Percentiles rank a stretch among this genome's conserved stretches.
phyloP scores from a whole-genome alignment of 106 monocot genomes.

The Dendrobium nobile region DNA sequence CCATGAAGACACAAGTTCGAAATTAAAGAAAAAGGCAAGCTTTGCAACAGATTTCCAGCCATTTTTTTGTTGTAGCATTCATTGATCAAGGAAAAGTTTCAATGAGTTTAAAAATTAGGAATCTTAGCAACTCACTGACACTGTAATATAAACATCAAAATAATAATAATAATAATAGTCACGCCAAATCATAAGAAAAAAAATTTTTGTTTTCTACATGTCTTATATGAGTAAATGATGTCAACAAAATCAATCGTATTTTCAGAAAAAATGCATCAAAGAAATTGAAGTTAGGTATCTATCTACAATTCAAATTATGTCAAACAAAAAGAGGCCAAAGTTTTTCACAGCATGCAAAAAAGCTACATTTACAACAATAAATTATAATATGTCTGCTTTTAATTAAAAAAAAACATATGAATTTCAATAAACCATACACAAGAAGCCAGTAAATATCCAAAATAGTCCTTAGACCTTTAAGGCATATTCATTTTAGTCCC shows the following conservation, averaged over 20 bases:
- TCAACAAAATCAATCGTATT: slow-evolving; percentile 4
- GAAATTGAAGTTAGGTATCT: background rate
- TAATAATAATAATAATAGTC: background rate
- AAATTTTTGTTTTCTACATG: background rate
- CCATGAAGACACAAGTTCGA: background rate
- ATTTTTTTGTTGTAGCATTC: background rate
- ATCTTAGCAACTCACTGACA: background rate
- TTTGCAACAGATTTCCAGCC: background rate
- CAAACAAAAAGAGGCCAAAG: background rate
- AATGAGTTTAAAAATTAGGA: background rate
- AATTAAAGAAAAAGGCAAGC: background rate
- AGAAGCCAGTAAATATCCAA: background rate
- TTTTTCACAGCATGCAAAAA: background rate
- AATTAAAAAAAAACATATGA: background rate
- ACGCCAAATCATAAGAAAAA: background rate
- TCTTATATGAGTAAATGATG: background rate
- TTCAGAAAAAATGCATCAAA: background rate
- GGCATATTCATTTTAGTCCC: too few relatives aligned
- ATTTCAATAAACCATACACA: background rate
- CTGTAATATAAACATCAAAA: background rate
- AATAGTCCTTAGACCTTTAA: too few relatives aligned
- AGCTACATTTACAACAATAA: background rate
- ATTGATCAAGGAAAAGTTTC: background rate
- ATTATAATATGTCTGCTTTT: background rate
- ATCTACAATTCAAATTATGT: background rate